Evolutionary conservation across 805 yeast species (phyloP).

Genomic region (Wickerhamiella vanderwaltii): DNA sequence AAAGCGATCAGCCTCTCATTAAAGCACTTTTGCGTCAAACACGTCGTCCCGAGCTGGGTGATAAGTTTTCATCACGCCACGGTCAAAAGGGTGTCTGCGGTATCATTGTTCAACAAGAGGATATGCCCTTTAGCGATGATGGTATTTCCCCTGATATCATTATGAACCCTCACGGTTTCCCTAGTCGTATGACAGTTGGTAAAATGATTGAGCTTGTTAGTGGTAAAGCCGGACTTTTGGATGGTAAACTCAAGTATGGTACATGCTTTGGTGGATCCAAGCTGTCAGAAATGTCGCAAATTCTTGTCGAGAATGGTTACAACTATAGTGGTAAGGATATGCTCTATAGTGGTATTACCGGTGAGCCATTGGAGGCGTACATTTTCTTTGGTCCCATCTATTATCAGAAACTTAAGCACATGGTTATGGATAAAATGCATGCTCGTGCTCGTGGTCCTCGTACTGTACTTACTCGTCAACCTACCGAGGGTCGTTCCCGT

Average conservation of each 20-base stretch:
- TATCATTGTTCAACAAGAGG: conserved; percentile 93
- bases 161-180: conserved; percentile 99
- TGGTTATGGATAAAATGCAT: conserved; percentile 98
- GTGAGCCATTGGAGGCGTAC: conserved; percentile 93
- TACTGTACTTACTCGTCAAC: conserved; percentile 95
- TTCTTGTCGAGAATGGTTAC: conserved; percentile 81
- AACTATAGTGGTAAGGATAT: conserved; percentile 94
- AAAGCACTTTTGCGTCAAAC: conserved; percentile 90
- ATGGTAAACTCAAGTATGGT: conserved; percentile 86
- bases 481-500: conserved; percentile 96
- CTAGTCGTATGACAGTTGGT: conserved; percentile 99
- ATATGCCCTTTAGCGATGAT: conserved; percentile 85
- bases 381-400: conserved; percentile 98
- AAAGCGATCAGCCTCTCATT: conserved; percentile 86
- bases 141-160: conserved; percentile 92
- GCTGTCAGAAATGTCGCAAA: conserved; percentile 85
- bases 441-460: conserved; percentile 99
- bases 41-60: conserved; percentile 95
- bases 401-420: conserved; percentile 95
- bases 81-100: conserved; percentile 99
- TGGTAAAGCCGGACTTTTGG: conserved; percentile 94
- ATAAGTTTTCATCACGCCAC: conserved; percentile 92
- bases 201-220: conserved; percentile 93
- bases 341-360: conserved; percentile 94
- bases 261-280: conserved; percentile 99